Evolutionary conservation across 768 basidiomycete species (phyloP).

Genomic region (Scleroderma citrinum): DNA sequence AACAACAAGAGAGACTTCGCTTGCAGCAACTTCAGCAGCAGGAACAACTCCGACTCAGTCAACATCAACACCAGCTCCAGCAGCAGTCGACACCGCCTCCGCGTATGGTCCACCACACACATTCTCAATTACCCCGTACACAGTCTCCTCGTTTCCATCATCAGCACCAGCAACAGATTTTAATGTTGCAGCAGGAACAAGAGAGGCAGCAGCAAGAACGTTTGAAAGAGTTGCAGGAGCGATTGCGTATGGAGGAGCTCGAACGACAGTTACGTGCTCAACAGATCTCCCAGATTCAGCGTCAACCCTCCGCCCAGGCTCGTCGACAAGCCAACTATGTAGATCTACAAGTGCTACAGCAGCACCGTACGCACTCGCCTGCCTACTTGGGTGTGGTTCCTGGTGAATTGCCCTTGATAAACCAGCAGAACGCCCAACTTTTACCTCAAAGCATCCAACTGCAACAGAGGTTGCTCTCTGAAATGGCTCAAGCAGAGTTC

Average conservation of each 20-base stretch:
- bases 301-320: constrained; percentile 34
- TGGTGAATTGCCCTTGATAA: constrained; percentile 31
- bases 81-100: constrained; percentile 56
- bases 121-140: constrained; percentile 41
- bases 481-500: constrained; percentile 68
- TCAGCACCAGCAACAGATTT: constrained; percentile 66
- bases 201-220: constrained; percentile 53
- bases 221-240: constrained; percentile 57
- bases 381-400: constrained; percentile 22
- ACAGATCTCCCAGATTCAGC: constrained; percentile 44
- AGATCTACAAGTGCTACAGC: constrained; percentile 44
- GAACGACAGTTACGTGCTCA: constrained; percentile 57
- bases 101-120: constrained; percentile 48
- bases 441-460: constrained; percentile 61
- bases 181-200: constrained; percentile 64
- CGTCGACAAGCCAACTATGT: constrained; percentile 38
- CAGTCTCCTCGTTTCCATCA: constrained; percentile 77
- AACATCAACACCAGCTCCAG: constrained; percentile 40
- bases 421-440: constrained; percentile 50
- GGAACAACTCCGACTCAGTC: constrained; percentile 34
- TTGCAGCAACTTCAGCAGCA: constrained; percentile 38
- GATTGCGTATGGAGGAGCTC: constrained; percentile 57
- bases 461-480: constrained; percentile 71
- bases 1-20: constrained; percentile 30
- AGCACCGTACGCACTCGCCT: constrained; percentile 48